A percentile compares a stretch with the other conserved stretches of the same genome.
phyloP scores from a whole-genome alignment of 805 yeast species.

The Pichia cabralensis region DNA sequence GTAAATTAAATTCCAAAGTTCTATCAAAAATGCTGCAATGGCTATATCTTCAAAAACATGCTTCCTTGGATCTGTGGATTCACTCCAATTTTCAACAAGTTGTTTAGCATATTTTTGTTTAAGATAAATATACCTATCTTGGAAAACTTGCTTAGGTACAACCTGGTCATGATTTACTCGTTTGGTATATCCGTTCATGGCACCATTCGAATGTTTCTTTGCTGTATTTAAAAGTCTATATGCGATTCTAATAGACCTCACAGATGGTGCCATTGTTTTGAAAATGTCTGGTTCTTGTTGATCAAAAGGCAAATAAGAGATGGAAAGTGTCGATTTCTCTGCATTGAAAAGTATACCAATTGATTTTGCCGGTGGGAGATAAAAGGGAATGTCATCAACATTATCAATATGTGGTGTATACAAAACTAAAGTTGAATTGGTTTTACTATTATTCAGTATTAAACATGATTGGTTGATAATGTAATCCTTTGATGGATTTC shows the following conservation, averaged over 20 bases:
- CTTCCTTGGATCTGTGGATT: slow-evolving; percentile 87
- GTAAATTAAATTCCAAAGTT: slow-evolving; percentile 59
- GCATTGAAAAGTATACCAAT: slow-evolving; percentile 52
- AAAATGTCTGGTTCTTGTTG: slow-evolving; percentile 20
- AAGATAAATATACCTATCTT: slow-evolving; percentile 66
- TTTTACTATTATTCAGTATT: slow-evolving; percentile 27
- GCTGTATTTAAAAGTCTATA: slow-evolving; percentile 71
- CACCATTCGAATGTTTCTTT: slow-evolving; percentile 74
- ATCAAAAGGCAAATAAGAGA: slow-evolving; percentile 65
- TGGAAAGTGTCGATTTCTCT: slow-evolving; percentile 41
- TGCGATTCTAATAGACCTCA: slow-evolving; percentile 75
- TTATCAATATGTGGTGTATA: slow-evolving; percentile 67
- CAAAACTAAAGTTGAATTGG: slow-evolving; percentile 44
- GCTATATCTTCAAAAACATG: slow-evolving; percentile 96
- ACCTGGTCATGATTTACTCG: slow-evolving; percentile 83
- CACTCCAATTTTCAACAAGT: slow-evolving; percentile 80
- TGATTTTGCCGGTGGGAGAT: slow-evolving; percentile 76
- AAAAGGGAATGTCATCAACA: slow-evolving; percentile 66
- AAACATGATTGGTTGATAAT: slow-evolving; percentile 80
- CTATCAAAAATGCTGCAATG: slow-evolving; percentile 88
- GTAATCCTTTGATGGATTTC: slow-evolving; percentile 80
- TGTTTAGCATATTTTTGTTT: slow-evolving; percentile 73
- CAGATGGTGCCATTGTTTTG: slow-evolving; percentile 31
- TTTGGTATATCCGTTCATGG: slow-evolving; percentile 74
- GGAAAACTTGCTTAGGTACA: slow-evolving; percentile 74